These are phyloP conservation scores for Ogataea dorogensis DNA, from an alignment of 805 yeast genomes.

Conservation along the genomic window DNA sequence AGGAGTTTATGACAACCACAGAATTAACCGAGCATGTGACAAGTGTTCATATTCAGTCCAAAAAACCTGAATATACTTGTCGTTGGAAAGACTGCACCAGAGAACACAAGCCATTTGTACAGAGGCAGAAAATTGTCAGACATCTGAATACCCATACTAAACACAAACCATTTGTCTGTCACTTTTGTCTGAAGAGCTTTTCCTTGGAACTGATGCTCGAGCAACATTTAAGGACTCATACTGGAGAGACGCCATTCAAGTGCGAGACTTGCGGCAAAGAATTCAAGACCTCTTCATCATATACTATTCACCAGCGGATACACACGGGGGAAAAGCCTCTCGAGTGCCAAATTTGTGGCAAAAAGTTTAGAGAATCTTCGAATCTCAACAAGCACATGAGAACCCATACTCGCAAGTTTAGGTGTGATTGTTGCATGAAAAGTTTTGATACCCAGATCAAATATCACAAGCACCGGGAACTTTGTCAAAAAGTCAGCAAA, in stretches of 20 bases:
- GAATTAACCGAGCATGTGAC: slow-evolving; percentile 73
- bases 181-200: slow-evolving; percentile 64
- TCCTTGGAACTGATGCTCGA: slow-evolving; percentile 74
- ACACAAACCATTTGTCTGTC: slow-evolving; percentile 75
- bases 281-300: slow-evolving; percentile 79
- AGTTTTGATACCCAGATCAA: slow-evolving; percentile 48
- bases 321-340: slow-evolving; percentile 93
- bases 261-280: slow-evolving; percentile 73
- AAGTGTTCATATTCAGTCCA: slow-evolving; percentile 66
- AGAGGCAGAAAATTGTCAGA: slow-evolving; percentile 80
- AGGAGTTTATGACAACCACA: slow-evolving; percentile 49
- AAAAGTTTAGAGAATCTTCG: slow-evolving; percentile 83
- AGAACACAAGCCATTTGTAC: slow-evolving; percentile 59
- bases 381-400: slow-evolving; percentile 86
- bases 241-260: slow-evolving; percentile 83
- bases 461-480: slow-evolving; percentile 39
- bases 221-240: slow-evolving; percentile 82
- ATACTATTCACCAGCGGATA: slow-evolving; percentile 78
- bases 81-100: slow-evolving; percentile 79
- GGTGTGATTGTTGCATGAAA: slow-evolving; percentile 52
- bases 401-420: slow-evolving; percentile 59
- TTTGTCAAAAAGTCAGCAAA: slow-evolving; percentile 18
- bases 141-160: slow-evolving; percentile 89
- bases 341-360: slow-evolving; percentile 75
- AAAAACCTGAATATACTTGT: slow-evolving; percentile 69